Conservation (phyloP, 129 eudicot species). For the Pseudognaphalium luteoalbum region DNA sequence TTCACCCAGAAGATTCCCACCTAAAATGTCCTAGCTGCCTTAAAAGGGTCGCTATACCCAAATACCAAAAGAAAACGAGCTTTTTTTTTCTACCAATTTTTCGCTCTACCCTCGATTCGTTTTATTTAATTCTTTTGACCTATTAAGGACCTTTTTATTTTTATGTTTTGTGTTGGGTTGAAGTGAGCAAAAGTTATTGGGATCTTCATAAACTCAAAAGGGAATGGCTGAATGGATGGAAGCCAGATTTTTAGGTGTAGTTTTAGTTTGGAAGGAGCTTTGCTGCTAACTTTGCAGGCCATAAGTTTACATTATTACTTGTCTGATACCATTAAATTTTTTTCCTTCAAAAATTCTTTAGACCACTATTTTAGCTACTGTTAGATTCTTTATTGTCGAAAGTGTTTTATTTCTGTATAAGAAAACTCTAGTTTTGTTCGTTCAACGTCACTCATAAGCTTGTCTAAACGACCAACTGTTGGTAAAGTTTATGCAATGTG, state of each 20-base stretch:
- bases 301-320: slow-evolving; percentile 36
- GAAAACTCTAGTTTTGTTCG: slow-evolving; percentile 8
- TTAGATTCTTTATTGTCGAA: slow-evolving; percentile 12
- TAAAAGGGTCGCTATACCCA: neutral
- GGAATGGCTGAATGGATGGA: slow-evolving; percentile 29
- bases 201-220: slow-evolving; percentile 12
- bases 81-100: slow-evolving; percentile 27
- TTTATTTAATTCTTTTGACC: slow-evolving; percentile 40
- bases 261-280: slow-evolving; percentile 35
- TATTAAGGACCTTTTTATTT: slow-evolving; percentile 24
- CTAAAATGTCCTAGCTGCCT: neutral
- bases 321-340: slow-evolving; percentile 26
- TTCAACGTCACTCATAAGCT: slow-evolving; percentile 2
- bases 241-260: slow-evolving; percentile 27
- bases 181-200: slow-evolving; percentile 45
- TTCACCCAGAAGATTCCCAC: slow-evolving; percentile 6
- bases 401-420: slow-evolving; percentile 11
- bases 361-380: slow-evolving; percentile 14
- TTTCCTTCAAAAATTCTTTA: slow-evolving; percentile 14
- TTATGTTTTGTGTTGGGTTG: slow-evolving; percentile 36
- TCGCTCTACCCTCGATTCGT: slow-evolving; percentile 30
- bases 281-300: slow-evolving; percentile 45
- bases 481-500: slow-evolving; percentile 17
- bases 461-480: slow-evolving; percentile 10
- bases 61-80: neutral